These are phyloP conservation scores for Aureobasidium uvarum DNA, from an alignment of 2,329 filamentous ascomycete species.

Conservation along the genomic window DNA sequence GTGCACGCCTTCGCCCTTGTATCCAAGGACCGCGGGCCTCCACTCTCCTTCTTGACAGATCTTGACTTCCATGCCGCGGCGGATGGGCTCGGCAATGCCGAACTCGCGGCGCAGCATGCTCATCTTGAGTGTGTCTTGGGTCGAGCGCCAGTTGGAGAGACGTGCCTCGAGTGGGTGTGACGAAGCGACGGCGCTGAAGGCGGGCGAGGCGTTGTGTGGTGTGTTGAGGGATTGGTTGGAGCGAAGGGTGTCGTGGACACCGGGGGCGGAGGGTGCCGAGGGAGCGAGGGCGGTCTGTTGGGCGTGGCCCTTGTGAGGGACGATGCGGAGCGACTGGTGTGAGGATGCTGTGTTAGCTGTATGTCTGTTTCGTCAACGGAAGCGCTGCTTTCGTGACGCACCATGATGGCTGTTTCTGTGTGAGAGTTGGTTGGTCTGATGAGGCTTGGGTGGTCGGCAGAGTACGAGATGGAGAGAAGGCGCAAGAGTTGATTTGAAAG, in stretches of 20 bases:
- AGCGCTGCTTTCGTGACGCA: constrained; percentile 9
- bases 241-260: constrained; percentile 90
- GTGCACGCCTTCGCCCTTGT: constrained; percentile 64
- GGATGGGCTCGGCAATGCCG: constrained; percentile 88
- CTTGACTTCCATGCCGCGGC: constrained; percentile 92
- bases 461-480: not conserved
- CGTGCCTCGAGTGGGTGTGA: constrained; percentile 89
- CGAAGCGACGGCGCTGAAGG: constrained; percentile 52
- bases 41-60: constrained; percentile 78
- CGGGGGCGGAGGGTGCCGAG: constrained; percentile 84
- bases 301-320: constrained; percentile 67
- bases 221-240: constrained; percentile 66
- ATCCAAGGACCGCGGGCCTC: constrained; percentile 64
- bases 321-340: constrained; percentile 67
- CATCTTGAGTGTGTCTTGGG: constrained; percentile 86
- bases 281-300: constrained; percentile 58
- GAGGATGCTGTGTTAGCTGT: constrained; percentile 6
- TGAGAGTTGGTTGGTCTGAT: not conserved
- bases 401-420: constrained; percentile 26
- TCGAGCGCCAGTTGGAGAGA: constrained; percentile 84
- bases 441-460: not conserved
- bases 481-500: not conserved
- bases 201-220: constrained; percentile 41
- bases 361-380: not conserved
- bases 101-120: constrained; percentile 81